Percentiles rank a stretch among this genome's conserved stretches.
phyloP scores from a whole-genome alignment of 495 filamentous ascomycete species.

The Penicillium antarcticum region DNA sequence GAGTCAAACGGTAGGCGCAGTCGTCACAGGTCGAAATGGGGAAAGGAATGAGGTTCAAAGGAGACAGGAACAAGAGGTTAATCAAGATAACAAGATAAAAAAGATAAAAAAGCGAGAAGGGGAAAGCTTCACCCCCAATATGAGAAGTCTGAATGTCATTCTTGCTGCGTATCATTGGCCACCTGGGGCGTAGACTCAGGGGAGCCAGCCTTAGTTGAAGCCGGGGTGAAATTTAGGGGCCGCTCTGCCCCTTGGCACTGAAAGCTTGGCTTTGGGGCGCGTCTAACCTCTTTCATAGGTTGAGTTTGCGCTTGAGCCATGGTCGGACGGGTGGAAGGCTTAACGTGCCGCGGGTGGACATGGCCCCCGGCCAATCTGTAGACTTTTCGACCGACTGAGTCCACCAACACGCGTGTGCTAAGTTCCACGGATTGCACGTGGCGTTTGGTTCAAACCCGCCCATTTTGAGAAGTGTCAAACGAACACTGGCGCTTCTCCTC shows the following conservation, averaged over 20 bases:
- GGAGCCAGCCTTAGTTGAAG: slow-evolving; percentile 1
- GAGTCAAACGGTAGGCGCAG: background rate
- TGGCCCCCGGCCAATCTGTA: background rate
- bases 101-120: background rate
- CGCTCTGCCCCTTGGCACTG: slow-evolving; percentile 2
- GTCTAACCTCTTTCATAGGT: slow-evolving; percentile 2
- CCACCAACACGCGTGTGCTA: slow-evolving; percentile 2
- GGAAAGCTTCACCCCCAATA: slow-evolving; percentile 9
- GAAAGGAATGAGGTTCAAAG: background rate
- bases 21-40: background rate
- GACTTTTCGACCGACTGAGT: background rate
- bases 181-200: slow-evolving; percentile 9
- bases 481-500: background rate
- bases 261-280: slow-evolving; percentile 16
- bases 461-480: no score
- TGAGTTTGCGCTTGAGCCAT: background rate
- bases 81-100: background rate
- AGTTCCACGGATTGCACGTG: slow-evolving; percentile 26
- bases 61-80: background rate
- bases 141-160: slow-evolving; percentile 9
- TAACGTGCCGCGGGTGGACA: background rate
- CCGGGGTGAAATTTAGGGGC: background rate
- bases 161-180: slow-evolving; percentile 15
- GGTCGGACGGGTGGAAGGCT: background rate
- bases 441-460: slow-evolving; percentile 6